Evolutionary conservation across 306 rosid species (phyloP).

Genomic region (Cucumis sativus): DNA sequence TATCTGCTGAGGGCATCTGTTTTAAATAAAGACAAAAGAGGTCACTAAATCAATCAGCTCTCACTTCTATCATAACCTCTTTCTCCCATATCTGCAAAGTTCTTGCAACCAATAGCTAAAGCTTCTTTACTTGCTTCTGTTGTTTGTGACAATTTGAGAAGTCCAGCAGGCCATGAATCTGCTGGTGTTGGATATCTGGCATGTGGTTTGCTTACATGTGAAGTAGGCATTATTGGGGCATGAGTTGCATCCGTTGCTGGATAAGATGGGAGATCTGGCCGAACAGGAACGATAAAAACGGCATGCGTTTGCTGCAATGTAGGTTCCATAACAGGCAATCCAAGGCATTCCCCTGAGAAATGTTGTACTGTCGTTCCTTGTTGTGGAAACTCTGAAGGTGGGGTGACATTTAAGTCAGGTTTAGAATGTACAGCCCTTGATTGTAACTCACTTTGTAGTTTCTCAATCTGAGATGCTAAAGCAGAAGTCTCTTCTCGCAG

Average conservation of each 20-base stretch:
- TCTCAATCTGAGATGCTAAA: slow-evolving; percentile 54
- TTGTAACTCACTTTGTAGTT: slow-evolving; percentile 51
- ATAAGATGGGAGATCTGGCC: slow-evolving; percentile 34
- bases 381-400: slow-evolving; percentile 18
- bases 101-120: slow-evolving; percentile 2
- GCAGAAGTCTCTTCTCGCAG: slow-evolving; percentile 60
- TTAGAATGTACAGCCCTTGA: slow-evolving; percentile 40
- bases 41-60: background rate
- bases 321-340: slow-evolving; percentile 35
- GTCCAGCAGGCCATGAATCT: slow-evolving; percentile 72
- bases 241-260: slow-evolving; percentile 20
- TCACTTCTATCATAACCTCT: slow-evolving; percentile 7
- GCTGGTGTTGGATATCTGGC: slow-evolving; percentile 84
- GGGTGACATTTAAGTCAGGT: slow-evolving; percentile 64
- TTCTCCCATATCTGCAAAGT: slow-evolving; percentile 1
- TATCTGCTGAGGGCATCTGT: background rate
- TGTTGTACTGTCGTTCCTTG: slow-evolving; percentile 23
- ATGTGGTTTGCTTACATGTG: slow-evolving; percentile 72
- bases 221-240: slow-evolving; percentile 19
- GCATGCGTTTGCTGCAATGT: slow-evolving; percentile 41
- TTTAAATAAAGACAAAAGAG: background rate
- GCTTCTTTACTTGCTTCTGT: slow-evolving; percentile 10
- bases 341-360: slow-evolving; percentile 29
- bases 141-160: slow-evolving; percentile 49
- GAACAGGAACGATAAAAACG: slow-evolving; percentile 49